phyloP scores from a whole-genome alignment of 345 rosid genomes.

The Cardamine resedifolia region DNA sequence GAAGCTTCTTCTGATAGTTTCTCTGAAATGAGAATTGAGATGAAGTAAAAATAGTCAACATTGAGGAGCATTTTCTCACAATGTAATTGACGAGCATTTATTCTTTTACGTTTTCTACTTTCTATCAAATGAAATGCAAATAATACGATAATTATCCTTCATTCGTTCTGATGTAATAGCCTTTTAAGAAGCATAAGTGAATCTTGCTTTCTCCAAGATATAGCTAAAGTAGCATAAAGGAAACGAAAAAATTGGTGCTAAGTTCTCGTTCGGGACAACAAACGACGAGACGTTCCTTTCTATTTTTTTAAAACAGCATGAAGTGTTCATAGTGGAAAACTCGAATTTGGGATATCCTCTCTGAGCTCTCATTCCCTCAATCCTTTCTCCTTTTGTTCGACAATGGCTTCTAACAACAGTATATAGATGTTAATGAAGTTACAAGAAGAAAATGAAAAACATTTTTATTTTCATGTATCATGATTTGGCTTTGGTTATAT shows the following conservation, averaged over 20 bases:
- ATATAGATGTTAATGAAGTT: constrained; percentile 20
- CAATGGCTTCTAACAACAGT: constrained; percentile 42
- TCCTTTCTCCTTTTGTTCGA: neutral
- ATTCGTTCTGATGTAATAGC: neutral
- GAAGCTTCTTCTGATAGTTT: constrained; percentile 15
- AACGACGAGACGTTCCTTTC: neutral
- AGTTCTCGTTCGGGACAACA: neutral
- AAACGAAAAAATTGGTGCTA: too few relatives aligned
- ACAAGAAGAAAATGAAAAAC: neutral
- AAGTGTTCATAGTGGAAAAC: neutral
- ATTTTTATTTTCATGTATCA: constrained; percentile 14
- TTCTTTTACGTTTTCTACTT: neutral
- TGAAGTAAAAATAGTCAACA: constrained; percentile 11
- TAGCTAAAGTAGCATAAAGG: neutral
- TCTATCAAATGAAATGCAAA: constrained; percentile 31
- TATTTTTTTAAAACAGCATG: neutral
- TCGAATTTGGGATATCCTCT: neutral
- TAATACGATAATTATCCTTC: constrained; percentile 19
- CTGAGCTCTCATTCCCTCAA: neutral
- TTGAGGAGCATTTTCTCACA: constrained; percentile 6
- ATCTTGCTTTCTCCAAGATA: neutral
- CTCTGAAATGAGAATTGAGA: constrained; percentile 13
- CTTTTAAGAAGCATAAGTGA: neutral
- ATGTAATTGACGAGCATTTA: neutral
- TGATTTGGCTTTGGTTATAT: constrained; percentile 15